Evolutionary conservation across 2,329 filamentous ascomycete genomes (phyloP).

Genomic region (Salinomyces thailandicus): DNA sequence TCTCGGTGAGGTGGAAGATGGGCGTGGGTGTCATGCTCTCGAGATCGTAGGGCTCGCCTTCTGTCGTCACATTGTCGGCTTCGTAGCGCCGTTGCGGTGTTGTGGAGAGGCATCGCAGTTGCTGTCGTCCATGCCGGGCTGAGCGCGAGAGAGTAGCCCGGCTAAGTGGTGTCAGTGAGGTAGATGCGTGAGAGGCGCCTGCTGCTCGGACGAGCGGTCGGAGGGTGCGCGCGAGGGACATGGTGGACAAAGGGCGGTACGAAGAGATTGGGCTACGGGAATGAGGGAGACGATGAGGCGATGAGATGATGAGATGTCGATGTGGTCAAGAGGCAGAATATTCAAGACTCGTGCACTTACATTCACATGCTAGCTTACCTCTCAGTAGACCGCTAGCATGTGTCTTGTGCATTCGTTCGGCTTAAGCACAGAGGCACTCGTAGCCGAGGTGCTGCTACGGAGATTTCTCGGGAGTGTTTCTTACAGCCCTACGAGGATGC

Average conservation of each 20-base stretch:
- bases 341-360: no score
- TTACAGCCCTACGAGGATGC: no score
- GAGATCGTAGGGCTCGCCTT: constrained; percentile 45
- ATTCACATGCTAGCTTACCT: no score
- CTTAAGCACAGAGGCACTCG: no score
- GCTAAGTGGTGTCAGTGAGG: constrained; percentile 10
- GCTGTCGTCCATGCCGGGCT: background rate
- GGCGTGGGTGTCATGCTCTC: constrained; percentile 76
- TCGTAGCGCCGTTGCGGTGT: constrained; percentile 29
- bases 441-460: no score
- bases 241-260: constrained; percentile 5
- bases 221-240: constrained; percentile 25
- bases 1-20: constrained; percentile 85
- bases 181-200: constrained; percentile 11
- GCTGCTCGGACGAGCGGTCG: constrained; percentile 25
- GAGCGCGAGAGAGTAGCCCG: constrained; percentile 9
- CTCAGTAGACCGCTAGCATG: no score
- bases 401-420: no score
- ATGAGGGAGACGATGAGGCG: no score
- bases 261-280: background rate
- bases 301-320: no score
- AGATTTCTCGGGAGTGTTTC: no score
- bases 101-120: constrained; percentile 33
- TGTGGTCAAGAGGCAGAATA: no score
- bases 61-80: constrained; percentile 21